Conservation (phyloP, 768 basidiomycete species). For the Serpula lacrymans region DNA sequence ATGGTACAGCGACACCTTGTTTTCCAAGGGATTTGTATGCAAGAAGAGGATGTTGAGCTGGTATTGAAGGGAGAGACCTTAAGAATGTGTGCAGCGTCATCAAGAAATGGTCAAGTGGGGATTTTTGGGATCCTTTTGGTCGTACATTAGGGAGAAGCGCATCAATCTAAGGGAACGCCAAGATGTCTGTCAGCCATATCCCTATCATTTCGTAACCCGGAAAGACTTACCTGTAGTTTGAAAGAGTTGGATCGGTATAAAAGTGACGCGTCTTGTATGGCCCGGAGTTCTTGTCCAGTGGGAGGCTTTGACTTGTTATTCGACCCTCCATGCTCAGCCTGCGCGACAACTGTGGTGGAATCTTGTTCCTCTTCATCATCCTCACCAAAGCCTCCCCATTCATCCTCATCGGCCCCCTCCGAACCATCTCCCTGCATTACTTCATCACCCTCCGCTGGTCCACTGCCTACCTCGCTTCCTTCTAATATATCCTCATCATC, state of each 20-base stretch:
- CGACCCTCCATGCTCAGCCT: neutral
- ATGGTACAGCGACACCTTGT: constrained; percentile 61
- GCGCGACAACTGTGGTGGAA: neutral
- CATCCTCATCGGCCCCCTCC: constrained; percentile 8
- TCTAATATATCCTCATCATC: no score
- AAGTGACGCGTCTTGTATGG: constrained; percentile 70
- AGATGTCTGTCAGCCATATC: constrained; percentile 1
- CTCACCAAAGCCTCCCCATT: constrained; percentile 15
- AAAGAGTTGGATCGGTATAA: constrained; percentile 78
- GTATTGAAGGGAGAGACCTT: constrained; percentile 50
- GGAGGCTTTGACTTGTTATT: constrained; percentile 48
- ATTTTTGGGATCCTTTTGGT: constrained; percentile 54
- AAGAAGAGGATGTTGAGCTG: constrained; percentile 61
- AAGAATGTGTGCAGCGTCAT: constrained; percentile 66
- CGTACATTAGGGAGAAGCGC: constrained; percentile 74
- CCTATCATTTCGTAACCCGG: neutral
- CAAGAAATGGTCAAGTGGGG: constrained; percentile 67
- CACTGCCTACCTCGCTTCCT: no score
- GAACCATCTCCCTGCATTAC: no score
- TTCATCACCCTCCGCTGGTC: no score
- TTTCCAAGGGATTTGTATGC: constrained; percentile 55
- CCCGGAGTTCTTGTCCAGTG: constrained; percentile 65
- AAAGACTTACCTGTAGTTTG: constrained; percentile 68
- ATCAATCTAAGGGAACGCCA: constrained; percentile 53
- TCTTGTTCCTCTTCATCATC: constrained; percentile 1